Evolutionary conservation across 345 rosid genomes (phyloP).

Genomic region (Viola odorata): DNA sequence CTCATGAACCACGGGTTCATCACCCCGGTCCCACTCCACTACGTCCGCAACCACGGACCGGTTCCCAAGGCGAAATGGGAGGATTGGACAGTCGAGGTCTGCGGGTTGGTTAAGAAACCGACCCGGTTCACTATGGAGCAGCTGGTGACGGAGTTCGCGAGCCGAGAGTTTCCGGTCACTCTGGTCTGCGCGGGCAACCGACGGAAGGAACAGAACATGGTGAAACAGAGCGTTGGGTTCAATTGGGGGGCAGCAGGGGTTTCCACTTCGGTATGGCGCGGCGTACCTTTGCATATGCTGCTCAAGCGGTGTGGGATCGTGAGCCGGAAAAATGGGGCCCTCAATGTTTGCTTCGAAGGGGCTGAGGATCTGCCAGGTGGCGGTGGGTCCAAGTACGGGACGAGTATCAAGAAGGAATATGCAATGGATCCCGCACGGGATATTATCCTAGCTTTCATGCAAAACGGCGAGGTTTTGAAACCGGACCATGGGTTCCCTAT

Average conservation of each 20-base stretch:
- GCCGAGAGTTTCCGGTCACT: slow-evolving; percentile 68
- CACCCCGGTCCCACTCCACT: slow-evolving; percentile 89
- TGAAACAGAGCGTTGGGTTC: slow-evolving; percentile 73
- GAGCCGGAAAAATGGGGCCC: slow-evolving; percentile 55
- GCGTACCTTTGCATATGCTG: slow-evolving; percentile 53
- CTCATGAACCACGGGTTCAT: slow-evolving; percentile 97
- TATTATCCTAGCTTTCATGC: slow-evolving; percentile 84
- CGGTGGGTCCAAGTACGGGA: slow-evolving; percentile 90
- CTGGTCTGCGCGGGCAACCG: slow-evolving; percentile 92
- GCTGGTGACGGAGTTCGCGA: slow-evolving; percentile 51
- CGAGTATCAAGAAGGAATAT: slow-evolving; percentile 55
- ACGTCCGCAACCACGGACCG: slow-evolving; percentile 85
- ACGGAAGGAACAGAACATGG: slow-evolving; percentile 91
- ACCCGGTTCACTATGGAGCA: slow-evolving; percentile 70
- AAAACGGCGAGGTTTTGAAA: slow-evolving; percentile 70
- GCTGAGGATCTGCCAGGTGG: slow-evolving; percentile 93
- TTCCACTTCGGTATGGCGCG: slow-evolving; percentile 84
- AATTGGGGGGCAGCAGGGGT: slow-evolving; percentile 90
- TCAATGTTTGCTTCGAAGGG: slow-evolving; percentile 90
- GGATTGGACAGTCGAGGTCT: slow-evolving; percentile 68
- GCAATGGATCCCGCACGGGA: slow-evolving; percentile 88
- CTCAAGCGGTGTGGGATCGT: slow-evolving; percentile 67
- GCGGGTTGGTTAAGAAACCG: slow-evolving; percentile 71
- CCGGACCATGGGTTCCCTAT: slow-evolving; percentile 97
- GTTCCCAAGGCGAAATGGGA: slow-evolving; percentile 69